A percentile compares a stretch with the other conserved stretches of the same genome.
Conservation (phyloP, 2,329 filamentous ascomycete species). For the Coleophoma cylindrospora region DNA sequence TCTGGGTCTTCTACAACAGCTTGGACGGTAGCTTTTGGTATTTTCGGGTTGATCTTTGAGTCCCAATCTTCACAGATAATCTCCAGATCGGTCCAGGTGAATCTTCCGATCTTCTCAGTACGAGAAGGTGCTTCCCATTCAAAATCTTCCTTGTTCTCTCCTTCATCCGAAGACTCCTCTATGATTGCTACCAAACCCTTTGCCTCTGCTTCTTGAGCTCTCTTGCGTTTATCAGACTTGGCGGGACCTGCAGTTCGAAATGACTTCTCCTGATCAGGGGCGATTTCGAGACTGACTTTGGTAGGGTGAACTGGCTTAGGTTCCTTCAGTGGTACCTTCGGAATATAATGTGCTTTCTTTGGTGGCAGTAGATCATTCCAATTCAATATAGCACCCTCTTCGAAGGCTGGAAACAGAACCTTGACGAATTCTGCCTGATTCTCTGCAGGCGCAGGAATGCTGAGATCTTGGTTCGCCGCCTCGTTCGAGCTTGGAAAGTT, state of each 20-base stretch:
- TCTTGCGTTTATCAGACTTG: conserved; percentile 46
- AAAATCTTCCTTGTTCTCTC: conserved; percentile 40
- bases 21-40: conserved; percentile 18
- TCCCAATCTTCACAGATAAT: conserved; percentile 87
- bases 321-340: conserved; percentile 72
- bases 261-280: conserved; percentile 77
- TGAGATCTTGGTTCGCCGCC: conserved; percentile 49
- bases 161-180: conserved; percentile 32
- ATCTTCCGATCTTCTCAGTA: conserved; percentile 65
- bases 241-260: conserved; percentile 71
- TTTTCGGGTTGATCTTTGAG: conserved; percentile 43
- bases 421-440: conserved; percentile 72
- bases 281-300: conserved; percentile 83
- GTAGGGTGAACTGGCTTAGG: conserved; percentile 80
- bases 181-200: conserved; percentile 41
- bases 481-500: conserved; percentile 37
- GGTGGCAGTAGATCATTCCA: conserved; percentile 82
- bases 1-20: conserved; percentile 38
- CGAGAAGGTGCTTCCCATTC: conserved; percentile 45
- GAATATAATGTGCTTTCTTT: conserved; percentile 71
- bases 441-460: conserved; percentile 65
- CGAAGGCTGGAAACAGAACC: conserved; percentile 76
- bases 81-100: conserved; percentile 75
- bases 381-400: conserved; percentile 66
- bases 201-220: conserved; percentile 45